Conservation (phyloP, 2,329 filamentous ascomycete genomes). For the Chaetomiaceae sp. region DNA sequence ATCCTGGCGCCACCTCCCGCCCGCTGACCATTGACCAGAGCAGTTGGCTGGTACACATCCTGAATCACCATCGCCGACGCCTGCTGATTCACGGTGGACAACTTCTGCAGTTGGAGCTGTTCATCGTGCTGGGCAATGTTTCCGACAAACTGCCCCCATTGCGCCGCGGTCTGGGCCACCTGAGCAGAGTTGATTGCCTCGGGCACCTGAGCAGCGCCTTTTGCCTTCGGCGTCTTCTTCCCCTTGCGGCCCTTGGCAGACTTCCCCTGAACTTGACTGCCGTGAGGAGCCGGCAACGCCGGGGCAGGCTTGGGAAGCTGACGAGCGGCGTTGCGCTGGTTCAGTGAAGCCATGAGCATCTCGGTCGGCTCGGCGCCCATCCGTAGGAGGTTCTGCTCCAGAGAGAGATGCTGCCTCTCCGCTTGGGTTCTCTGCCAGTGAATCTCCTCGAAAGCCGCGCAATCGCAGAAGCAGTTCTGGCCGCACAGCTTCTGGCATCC, state of each 20-base stretch:
- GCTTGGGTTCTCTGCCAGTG: not conserved
- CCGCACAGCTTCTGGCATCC: slow-evolving; percentile 25
- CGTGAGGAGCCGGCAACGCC: not conserved
- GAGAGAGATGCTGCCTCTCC: not conserved
- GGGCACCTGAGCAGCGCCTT: not conserved
- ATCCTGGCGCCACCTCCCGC: not conserved
- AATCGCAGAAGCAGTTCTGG: slow-evolving; percentile 21
- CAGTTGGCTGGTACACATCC: slow-evolving; percentile 18
- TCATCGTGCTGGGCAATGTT: slow-evolving; percentile 12
- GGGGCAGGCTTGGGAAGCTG: not conserved
- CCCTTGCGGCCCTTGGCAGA: not conserved
- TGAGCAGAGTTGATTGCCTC: not conserved
- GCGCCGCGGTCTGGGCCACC: not conserved
- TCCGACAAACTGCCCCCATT: not conserved
- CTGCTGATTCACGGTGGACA: not conserved
- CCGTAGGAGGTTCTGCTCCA: not conserved
- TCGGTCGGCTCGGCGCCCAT: slow-evolving; percentile 7
- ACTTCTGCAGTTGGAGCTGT: not conserved
- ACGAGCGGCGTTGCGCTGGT: not conserved
- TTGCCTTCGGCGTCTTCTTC: not conserved
- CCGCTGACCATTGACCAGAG: slow-evolving; percentile 10
- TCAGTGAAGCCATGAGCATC: slow-evolving; percentile 7
- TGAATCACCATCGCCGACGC: not conserved
- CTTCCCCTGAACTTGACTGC: not conserved
- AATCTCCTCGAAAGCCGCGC: slow-evolving; percentile 7